phyloP scores from a whole-genome alignment of 1,139 yeast genomes.

The Zygotorulaspora mrakii region DNA sequence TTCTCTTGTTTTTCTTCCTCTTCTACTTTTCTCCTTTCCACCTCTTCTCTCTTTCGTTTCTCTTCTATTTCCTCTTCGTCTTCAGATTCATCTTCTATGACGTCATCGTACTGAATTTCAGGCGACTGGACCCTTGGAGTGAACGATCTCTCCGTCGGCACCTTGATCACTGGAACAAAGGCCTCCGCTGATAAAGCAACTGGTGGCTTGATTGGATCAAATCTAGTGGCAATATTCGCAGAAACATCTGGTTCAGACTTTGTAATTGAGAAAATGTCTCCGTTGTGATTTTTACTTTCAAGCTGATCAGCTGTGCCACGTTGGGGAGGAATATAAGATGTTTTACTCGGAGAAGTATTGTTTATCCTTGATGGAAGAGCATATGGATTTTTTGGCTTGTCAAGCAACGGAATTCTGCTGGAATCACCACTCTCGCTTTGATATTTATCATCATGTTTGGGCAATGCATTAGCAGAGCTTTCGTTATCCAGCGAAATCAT shows the following conservation, averaged over 20 bases:
- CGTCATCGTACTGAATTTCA: slow-evolving; percentile 40
- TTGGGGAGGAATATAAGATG: not conserved
- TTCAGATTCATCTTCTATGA: slow-evolving; percentile 45
- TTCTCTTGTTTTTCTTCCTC: slow-evolving; percentile 31
- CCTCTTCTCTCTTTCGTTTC: slow-evolving; percentile 31
- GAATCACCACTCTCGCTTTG: not conserved
- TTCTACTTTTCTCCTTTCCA: slow-evolving; percentile 39
- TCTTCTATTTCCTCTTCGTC: slow-evolving; percentile 30
- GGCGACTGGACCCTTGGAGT: slow-evolving; percentile 18
- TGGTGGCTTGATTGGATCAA: slow-evolving; percentile 25
- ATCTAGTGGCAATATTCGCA: slow-evolving; percentile 8
- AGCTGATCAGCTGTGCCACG: not conserved
- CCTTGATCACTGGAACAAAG: slow-evolving; percentile 30
- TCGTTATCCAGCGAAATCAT: too few relatives aligned
- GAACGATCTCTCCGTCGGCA: slow-evolving; percentile 17
- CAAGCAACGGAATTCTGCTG: not conserved
- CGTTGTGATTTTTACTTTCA: not conserved
- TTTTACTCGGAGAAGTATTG: not conserved
- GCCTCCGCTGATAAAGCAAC: slow-evolving; percentile 22
- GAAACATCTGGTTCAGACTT: not conserved
- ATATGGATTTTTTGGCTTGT: slow-evolving; percentile 3
- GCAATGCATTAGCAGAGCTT: too few relatives aligned
- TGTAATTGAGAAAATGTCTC: too few relatives aligned
- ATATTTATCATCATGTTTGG: too few relatives aligned
- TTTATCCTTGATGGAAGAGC: not conserved